Conservation (phyloP, 2,329 filamentous ascomycete genomes). For the Colletotrichum melonis region DNA sequence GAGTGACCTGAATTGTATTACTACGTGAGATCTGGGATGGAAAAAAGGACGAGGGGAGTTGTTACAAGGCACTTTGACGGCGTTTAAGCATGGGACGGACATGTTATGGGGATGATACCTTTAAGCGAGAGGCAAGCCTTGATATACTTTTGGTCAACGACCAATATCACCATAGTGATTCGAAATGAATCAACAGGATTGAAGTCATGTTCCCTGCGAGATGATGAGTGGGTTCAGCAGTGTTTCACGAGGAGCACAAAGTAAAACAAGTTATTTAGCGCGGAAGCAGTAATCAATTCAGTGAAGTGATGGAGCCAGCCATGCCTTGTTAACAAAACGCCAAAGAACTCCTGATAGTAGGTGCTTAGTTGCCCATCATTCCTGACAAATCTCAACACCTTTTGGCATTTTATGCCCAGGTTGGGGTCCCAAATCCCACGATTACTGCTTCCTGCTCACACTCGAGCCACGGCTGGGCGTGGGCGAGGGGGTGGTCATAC, state of each 20-base stretch:
- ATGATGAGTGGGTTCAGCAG: not conserved
- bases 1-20: not conserved
- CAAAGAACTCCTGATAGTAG: not conserved
- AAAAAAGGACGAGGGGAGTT: not conserved
- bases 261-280: not conserved
- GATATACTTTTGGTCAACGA: not conserved
- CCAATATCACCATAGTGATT: not conserved
- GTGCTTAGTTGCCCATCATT: not conserved
- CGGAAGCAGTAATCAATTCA: not conserved
- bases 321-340: not conserved
- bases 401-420: not conserved
- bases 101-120: not conserved
- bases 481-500: not conserved
- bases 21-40: not conserved
- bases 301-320: not conserved
- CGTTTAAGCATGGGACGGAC: not conserved
- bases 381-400: not conserved
- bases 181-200: not conserved
- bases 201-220: not conserved
- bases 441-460: not conserved
- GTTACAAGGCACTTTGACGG: not conserved
- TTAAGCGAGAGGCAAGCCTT: not conserved
- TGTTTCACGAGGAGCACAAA: not conserved
- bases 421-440: not conserved
- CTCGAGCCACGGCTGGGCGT: not conserved